Conservation (phyloP, 768 basidiomycete genomes). For the Kwoniella sp. region DNA sequence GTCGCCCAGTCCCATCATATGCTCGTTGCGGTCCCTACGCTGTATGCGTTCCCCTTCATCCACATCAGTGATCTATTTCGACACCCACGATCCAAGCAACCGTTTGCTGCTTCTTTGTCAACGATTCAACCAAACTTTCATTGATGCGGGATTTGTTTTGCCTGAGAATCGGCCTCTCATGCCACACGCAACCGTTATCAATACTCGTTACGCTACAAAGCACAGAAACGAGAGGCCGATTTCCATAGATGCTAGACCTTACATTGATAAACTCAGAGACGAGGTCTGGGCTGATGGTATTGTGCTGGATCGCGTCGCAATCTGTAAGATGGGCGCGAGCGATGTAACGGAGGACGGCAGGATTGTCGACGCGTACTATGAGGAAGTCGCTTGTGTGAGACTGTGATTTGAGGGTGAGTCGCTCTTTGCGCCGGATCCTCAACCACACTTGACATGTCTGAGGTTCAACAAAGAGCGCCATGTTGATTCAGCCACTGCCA, state of each 20-base stretch:
- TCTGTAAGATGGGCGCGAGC: conserved; percentile 8
- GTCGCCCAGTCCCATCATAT: background rate
- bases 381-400: conserved; percentile 2
- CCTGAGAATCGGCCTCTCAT: conserved; percentile 1
- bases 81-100: background rate
- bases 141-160: background rate
- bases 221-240: background rate
- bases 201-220: conserved; percentile 1
- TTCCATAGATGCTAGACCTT: background rate
- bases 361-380: conserved; percentile 3
- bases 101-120: conserved; percentile 3
- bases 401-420: too few species aligned
- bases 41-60: conserved; percentile 6
- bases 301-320: conserved; percentile 4
- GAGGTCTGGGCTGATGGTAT: conserved; percentile 8
- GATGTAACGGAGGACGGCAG: background rate
- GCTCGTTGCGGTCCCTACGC: conserved; percentile 1
- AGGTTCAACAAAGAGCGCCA: too few species aligned
- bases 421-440: too few species aligned
- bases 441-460: too few species aligned
- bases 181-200: conserved; percentile 7
- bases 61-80: conserved; percentile 11
- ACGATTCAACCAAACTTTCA: conserved; percentile 7
- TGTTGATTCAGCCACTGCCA: too few species aligned
- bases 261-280: conserved; percentile 2